Percentiles rank a stretch among this genome's conserved stretches.
phyloP scores from a whole-genome alignment of 306 rosid genomes.

The Inga oerstediana region DNA sequence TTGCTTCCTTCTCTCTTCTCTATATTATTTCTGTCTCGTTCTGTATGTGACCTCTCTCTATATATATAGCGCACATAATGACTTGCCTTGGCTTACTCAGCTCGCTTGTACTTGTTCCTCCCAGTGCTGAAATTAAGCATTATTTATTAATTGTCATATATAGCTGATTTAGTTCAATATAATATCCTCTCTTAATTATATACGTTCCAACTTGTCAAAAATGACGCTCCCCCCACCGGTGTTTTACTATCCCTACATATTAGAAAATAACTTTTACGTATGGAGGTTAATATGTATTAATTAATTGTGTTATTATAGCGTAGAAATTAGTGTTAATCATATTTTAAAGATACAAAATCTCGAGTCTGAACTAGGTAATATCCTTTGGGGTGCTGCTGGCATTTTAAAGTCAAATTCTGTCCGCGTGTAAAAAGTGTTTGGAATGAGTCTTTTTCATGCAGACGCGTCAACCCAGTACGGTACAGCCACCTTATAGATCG shows the following conservation, averaged over 20 bases:
- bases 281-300: not conserved
- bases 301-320: not conserved
- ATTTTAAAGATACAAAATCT: not conserved
- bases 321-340: not conserved
- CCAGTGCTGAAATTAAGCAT: not conserved
- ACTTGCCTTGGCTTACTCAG: not conserved
- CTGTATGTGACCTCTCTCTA: no score
- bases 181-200: not conserved
- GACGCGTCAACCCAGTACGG: not conserved
- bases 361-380: not conserved
- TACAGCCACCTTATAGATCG: not conserved
- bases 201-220: conserved; percentile 28
- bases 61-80: not conserved
- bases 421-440: not conserved
- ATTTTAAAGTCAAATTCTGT: no score
- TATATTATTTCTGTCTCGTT: no score
- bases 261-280: not conserved
- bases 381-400: no score
- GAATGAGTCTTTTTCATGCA: conserved; percentile 14
- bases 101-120: not conserved
- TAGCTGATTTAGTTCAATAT: no score
- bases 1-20: no score
- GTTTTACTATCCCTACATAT: not conserved
- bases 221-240: not conserved
- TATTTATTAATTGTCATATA: not conserved